Conservation (phyloP, 2,329 filamentous ascomycete genomes). For the Colletotrichum sublineola region DNA sequence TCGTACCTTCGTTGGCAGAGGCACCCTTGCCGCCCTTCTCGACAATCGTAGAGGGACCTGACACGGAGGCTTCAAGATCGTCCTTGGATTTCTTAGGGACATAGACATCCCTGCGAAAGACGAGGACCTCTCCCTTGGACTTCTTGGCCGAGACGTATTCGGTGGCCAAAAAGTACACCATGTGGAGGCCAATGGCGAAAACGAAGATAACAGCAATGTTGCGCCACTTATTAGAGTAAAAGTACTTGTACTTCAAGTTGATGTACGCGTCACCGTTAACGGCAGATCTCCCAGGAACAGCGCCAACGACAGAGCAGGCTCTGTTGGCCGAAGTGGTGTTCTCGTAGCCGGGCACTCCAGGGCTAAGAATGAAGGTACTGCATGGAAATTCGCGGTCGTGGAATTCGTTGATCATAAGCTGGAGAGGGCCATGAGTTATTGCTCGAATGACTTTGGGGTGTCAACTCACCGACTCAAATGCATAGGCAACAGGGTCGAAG, state of each 20-base stretch:
- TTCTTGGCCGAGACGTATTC: slow-evolving; percentile 62
- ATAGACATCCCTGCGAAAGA: slow-evolving; percentile 65
- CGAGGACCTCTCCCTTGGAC: slow-evolving; percentile 72
- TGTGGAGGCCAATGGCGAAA: slow-evolving; percentile 62
- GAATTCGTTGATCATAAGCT: slow-evolving; percentile 72
- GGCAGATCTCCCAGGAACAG: slow-evolving; percentile 55
- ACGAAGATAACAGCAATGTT: slow-evolving; percentile 70
- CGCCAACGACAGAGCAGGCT: slow-evolving; percentile 61
- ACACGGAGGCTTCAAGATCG: slow-evolving; percentile 37
- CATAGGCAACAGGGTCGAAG: slow-evolving; percentile 66
- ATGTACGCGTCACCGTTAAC: slow-evolving; percentile 63
- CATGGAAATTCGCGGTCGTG: slow-evolving; percentile 60
- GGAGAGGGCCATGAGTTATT: not conserved
- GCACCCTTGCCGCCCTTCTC: slow-evolving; percentile 34
- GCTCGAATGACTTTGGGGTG: too few species aligned
- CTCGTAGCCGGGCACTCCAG: slow-evolving; percentile 41
- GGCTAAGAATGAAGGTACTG: slow-evolving; percentile 44
- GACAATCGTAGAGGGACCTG: slow-evolving; percentile 35
- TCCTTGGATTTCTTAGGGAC: slow-evolving; percentile 31
- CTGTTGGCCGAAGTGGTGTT: slow-evolving; percentile 45
- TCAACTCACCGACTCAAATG: slow-evolving; percentile 71
- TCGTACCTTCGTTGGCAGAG: slow-evolving; percentile 42
- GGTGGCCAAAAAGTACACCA: slow-evolving; percentile 62
- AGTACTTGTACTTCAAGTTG: slow-evolving; percentile 59
- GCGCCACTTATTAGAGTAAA: slow-evolving; percentile 61